Conservation (phyloP, 129 eudicot genomes). For the Pseudognaphalium luteoalbum region DNA sequence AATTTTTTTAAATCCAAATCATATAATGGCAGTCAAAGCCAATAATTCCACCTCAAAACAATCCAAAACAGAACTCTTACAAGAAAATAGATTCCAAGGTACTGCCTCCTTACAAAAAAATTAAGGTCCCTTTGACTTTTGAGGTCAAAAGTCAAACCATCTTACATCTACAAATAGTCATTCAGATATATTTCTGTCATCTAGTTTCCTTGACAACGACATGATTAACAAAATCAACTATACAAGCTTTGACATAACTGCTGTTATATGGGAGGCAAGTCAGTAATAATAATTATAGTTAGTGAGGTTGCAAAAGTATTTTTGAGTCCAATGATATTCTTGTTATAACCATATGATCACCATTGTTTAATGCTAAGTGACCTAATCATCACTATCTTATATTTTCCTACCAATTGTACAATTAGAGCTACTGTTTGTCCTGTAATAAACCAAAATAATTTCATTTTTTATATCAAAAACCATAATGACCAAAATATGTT, state of each 20-base stretch:
- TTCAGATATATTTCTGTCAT: neutral
- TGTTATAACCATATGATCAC: neutral
- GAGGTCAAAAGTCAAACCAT: neutral
- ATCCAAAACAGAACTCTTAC: neutral
- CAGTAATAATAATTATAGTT: too few relatives aligned
- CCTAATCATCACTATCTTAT: neutral
- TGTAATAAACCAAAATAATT: neutral
- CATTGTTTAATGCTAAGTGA: neutral
- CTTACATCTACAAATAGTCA: neutral
- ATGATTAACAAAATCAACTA: too few relatives aligned
- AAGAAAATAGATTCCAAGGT: neutral
- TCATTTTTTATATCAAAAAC: neutral
- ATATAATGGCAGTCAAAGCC: neutral
- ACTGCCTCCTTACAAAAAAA: neutral
- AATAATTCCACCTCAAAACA: neutral
- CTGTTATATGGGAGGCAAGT: too few relatives aligned
- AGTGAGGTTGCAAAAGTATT: neutral
- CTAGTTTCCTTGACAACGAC: neutral
- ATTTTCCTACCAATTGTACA: neutral
- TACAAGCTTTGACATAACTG: too few relatives aligned
- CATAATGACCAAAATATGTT: neutral
- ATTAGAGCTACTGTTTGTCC: neutral
- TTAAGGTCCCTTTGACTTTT: neutral
- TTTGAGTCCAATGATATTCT: neutral
- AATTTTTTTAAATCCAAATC: neutral